Evolutionary conservation across 2,329 filamentous ascomycete species (phyloP).

Genomic region (Clarireedia paspali): DNA sequence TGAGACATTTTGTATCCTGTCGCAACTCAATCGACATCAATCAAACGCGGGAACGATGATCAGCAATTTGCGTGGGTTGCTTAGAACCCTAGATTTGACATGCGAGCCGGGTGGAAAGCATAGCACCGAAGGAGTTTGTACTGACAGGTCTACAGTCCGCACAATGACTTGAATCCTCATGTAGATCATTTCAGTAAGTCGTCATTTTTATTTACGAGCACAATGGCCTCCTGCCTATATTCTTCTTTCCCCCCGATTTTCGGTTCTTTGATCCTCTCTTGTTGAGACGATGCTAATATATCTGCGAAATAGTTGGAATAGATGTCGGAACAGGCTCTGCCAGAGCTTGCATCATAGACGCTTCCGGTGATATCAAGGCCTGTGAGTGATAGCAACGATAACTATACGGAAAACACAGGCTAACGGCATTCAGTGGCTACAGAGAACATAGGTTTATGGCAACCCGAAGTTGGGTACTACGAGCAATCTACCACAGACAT

Average conservation of each 20-base stretch:
- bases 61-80: too few species aligned
- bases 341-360: slow-evolving; percentile 90
- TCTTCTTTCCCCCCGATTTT: background rate
- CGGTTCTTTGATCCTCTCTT: background rate
- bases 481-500: slow-evolving; percentile 98
- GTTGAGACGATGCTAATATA: background rate
- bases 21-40: background rate
- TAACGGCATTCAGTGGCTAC: slow-evolving; percentile 43
- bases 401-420: slow-evolving; percentile 4
- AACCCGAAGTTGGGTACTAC: slow-evolving; percentile 68
- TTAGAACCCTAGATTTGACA: background rate
- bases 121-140: background rate
- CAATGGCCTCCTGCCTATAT: background rate
- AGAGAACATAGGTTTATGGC: slow-evolving; percentile 73
- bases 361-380: slow-evolving; percentile 77
- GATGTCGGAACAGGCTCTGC: slow-evolving; percentile 96
- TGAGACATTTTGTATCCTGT: background rate
- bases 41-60: too few species aligned
- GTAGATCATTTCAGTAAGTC: slow-evolving; percentile 46
- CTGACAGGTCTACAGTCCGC: slow-evolving; percentile 16
- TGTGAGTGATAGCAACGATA: slow-evolving; percentile 15
- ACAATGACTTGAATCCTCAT: slow-evolving; percentile 29
- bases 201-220: background rate
- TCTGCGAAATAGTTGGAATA: slow-evolving; percentile 54
- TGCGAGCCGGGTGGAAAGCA: background rate